Evolutionary conservation across 495 filamentous ascomycete species (phyloP).

Genomic region (Astrocystis sublimbata): DNA sequence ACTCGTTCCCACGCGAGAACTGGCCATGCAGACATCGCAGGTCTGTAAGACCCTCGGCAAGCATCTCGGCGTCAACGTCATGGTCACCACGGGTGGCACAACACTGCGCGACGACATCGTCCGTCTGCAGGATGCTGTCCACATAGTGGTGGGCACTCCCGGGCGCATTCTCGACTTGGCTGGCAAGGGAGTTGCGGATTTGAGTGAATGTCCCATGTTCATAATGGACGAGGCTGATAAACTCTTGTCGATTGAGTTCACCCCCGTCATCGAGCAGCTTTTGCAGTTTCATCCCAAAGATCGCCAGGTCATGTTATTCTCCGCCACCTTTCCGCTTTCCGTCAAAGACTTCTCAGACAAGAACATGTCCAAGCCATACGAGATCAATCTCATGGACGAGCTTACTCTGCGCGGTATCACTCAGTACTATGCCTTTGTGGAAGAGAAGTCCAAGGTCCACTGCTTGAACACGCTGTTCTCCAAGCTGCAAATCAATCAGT

Average conservation of each 20-base stretch:
- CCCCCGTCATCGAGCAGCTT: slow-evolving; percentile 93
- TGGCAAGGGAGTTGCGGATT: slow-evolving; percentile 90
- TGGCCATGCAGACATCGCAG: slow-evolving; percentile 98
- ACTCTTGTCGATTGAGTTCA: slow-evolving; percentile 93
- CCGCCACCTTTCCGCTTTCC: slow-evolving; percentile 92
- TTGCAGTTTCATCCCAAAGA: slow-evolving; percentile 92
- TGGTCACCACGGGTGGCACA: slow-evolving; percentile 97
- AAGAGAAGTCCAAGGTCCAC: slow-evolving; percentile 99
- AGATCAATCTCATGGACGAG: slow-evolving; percentile 99
- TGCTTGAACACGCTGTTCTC: slow-evolving; percentile 98
- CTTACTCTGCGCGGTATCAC: slow-evolving; percentile 97
- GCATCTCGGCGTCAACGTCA: slow-evolving; percentile 95
- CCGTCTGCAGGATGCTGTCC: slow-evolving; percentile 87
- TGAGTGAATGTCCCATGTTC: slow-evolving; percentile 95
- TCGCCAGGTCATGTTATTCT: slow-evolving; percentile 98
- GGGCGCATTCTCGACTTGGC: slow-evolving; percentile 93
- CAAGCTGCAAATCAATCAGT: slow-evolving; percentile 99
- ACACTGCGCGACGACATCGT: slow-evolving; percentile 96
- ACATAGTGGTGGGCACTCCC: slow-evolving; percentile 97
- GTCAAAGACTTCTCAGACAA: slow-evolving; percentile 98
- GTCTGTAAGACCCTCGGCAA: slow-evolving; percentile 98
- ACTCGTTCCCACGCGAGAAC: slow-evolving; percentile 92
- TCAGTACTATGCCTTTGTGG: slow-evolving; percentile 98
- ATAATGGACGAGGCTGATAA: slow-evolving; percentile 99
- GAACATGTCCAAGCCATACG: slow-evolving; percentile 92